These are phyloP conservation scores for Albatrellus sp. DNA, from an alignment of 1,284 basidiomycete species.

Conservation along the genomic window DNA sequence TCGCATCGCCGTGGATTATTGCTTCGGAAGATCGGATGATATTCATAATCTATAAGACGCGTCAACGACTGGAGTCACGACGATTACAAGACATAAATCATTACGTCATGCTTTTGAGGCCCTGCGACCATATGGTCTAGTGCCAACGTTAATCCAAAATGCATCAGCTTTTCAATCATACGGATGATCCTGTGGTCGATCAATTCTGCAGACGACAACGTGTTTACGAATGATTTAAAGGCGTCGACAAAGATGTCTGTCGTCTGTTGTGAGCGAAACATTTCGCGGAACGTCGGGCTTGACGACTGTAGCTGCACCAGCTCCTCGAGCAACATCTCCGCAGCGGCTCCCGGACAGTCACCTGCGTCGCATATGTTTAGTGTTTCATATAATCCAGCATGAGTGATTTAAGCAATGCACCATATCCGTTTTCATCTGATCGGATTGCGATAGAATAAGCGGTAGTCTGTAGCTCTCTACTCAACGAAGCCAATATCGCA, in stretches of 20 bases:
- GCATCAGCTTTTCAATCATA: conserved; percentile 54
- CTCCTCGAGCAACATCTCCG: conserved; percentile 53
- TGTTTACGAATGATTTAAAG: conserved; percentile 41
- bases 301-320: conserved; percentile 52
- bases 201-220: conserved; percentile 23
- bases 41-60: conserved; percentile 37
- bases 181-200: conserved; percentile 35
- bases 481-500: conserved; percentile 50
- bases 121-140: conserved; percentile 43
- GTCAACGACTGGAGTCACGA: conserved; percentile 5
- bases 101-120: conserved; percentile 56
- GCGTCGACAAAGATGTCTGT: conserved; percentile 54
- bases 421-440: not conserved
- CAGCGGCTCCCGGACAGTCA: conserved; percentile 23
- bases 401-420: not conserved
- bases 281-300: conserved; percentile 49
- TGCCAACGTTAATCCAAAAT: conserved; percentile 53
- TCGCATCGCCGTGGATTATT: conserved; percentile 32
- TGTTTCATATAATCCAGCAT: not conserved
- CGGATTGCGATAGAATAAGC: conserved; percentile 18
- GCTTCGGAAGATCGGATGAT: conserved; percentile 40
- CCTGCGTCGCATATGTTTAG: too few relatives aligned
- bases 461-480: conserved; percentile 18
- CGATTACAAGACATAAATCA: conserved; percentile 4
- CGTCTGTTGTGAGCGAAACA: conserved; percentile 58